Percentiles rank a stretch among this genome's conserved stretches.
Conservation (phyloP, 192 early-diverging fungal species). For the Rhizoclosmatium globosum region DNA sequence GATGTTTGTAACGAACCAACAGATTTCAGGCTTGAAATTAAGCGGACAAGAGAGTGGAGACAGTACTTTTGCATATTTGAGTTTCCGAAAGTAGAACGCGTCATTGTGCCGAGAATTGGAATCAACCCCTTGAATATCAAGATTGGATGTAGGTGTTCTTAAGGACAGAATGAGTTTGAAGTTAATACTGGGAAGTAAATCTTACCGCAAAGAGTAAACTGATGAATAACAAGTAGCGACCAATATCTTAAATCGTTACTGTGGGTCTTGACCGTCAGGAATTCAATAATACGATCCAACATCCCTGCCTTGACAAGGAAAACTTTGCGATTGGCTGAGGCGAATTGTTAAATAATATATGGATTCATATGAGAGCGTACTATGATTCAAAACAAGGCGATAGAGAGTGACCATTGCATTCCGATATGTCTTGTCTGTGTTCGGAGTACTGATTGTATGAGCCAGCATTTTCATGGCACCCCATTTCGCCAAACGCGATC, state of each 20-base stretch:
- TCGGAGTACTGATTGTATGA: constrained; percentile 56
- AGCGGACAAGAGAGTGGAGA: constrained; percentile 76
- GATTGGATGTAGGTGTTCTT: constrained; percentile 63
- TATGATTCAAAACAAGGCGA: constrained; percentile 67
- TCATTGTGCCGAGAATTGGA: constrained; percentile 67
- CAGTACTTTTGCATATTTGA: constrained; percentile 85
- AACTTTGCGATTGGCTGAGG: constrained; percentile 54
- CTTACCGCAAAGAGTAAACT: constrained; percentile 71
- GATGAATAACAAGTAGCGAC: constrained; percentile 79
- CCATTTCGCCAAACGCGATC: constrained; percentile 57
- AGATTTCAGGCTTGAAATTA: constrained; percentile 65
- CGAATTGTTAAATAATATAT: constrained; percentile 26
- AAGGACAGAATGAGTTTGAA: constrained; percentile 7
- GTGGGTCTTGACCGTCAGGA: constrained; percentile 60
- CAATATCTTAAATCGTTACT: constrained; percentile 85
- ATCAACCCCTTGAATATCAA: constrained; percentile 66
- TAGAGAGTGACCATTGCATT: constrained; percentile 77
- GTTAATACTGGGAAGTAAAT: not conserved
- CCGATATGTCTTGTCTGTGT: constrained; percentile 64
- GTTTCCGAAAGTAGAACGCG: constrained; percentile 81
- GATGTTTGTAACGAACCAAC: constrained; percentile 27
- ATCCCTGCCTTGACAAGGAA: constrained; percentile 68
- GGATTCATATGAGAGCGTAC: constrained; percentile 42
- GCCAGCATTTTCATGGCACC: constrained; percentile 71
- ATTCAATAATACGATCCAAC: constrained; percentile 62